A percentile compares a stretch with the other conserved stretches of the same genome.
These are phyloP conservation scores for Rhodotorula taiwanensis DNA, from an alignment of 768 basidiomycete genomes.

Conservation along the genomic window DNA sequence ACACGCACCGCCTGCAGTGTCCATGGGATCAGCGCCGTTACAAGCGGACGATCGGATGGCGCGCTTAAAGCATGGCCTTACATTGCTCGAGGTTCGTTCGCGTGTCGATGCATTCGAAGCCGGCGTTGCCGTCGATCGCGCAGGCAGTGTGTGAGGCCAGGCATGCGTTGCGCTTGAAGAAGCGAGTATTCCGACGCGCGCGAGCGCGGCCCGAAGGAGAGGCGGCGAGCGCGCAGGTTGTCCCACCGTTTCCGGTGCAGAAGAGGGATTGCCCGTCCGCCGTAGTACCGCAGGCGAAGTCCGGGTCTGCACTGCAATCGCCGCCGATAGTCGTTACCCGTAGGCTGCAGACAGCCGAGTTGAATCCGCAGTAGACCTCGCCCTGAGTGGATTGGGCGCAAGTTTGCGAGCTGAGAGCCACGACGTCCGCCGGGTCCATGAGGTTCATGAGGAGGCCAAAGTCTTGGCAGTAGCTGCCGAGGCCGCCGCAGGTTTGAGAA, in stretches of 20 bases:
- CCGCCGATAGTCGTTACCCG: conserved; percentile 2
- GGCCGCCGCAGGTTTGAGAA: conserved; percentile 13
- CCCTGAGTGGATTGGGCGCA: conserved; percentile 9
- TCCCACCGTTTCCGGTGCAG: background rate
- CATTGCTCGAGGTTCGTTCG: conserved; percentile 6
- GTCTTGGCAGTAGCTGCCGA: conserved; percentile 17
- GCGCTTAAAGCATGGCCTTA: too few relatives aligned
- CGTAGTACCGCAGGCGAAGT: background rate
- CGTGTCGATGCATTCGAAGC: conserved; percentile 35
- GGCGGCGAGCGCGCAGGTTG: background rate
- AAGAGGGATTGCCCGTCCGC: background rate
- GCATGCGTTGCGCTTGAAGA: conserved; percentile 13
- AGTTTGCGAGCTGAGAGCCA: background rate
- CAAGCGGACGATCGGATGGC: background rate
- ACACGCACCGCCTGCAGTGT: conserved; percentile 31
- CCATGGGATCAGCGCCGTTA: background rate
- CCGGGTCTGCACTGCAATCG: conserved; percentile 15
- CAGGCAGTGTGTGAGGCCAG: conserved; percentile 22
- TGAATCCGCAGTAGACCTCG: conserved; percentile 12
- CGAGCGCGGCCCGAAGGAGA: conserved; percentile 15
- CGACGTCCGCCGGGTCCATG: background rate
- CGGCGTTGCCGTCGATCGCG: background rate
- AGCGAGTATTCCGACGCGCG: background rate
- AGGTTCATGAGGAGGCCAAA: background rate
- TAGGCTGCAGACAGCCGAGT: background rate